Base-by-base conservation (phyloP, 2,329 filamentous ascomycete species). In the Metarhizium guizhouense region DNA sequence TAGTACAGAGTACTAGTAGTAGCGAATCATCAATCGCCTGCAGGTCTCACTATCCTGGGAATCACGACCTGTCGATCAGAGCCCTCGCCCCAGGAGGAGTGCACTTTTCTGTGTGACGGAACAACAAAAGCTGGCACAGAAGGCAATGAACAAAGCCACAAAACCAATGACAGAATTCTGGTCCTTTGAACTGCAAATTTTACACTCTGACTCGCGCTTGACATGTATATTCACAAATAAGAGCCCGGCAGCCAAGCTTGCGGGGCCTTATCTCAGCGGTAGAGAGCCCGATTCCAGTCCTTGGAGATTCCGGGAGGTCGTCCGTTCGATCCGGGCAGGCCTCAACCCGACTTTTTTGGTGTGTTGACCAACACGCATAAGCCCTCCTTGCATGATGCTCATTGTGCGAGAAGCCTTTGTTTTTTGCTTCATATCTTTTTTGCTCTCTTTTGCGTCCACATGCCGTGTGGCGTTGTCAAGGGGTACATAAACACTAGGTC, bases 241-340 rank as follows among this genome's bases (percentile, higher is more conserved):
- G 20, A 20, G 29, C 20, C n/a, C n/a, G 20, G 3, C 14, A 3
- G n/a, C 13, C 7, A 8, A 16, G 13, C 20, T 52, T 29, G 42
- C 20, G 55, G 55, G 55, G 55, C 55, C 55, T 56, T 56, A 56
- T 52, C 53, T 56, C 55, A 56, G 55, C 52, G 55, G 52, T 56
- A 56, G 55, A 56, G 53, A 54, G 52, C 55, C 49, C 52, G 56
- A 55, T 57, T 57, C 53, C 56, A 57, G 56, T 2, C 0, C 10
- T 16, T 51, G 53, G 56, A 57, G 56, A 52, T 36, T 57, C 56
- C 56, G 52, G 49, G 55, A 54, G 53, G 53, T 57, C 50, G 53
- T 55, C 56, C 53, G 53, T 57, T 57, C 56, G 56, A 55, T 57
- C 56, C 56, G 56, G 56, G 56, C 55, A 56, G 55, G 55, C 55